A percentile compares a stretch with the other conserved stretches of the same genome.
Evolutionary conservation across 2,329 filamentous ascomycete species (phyloP).

Genomic region (Talaromyces amestolkiae): DNA sequence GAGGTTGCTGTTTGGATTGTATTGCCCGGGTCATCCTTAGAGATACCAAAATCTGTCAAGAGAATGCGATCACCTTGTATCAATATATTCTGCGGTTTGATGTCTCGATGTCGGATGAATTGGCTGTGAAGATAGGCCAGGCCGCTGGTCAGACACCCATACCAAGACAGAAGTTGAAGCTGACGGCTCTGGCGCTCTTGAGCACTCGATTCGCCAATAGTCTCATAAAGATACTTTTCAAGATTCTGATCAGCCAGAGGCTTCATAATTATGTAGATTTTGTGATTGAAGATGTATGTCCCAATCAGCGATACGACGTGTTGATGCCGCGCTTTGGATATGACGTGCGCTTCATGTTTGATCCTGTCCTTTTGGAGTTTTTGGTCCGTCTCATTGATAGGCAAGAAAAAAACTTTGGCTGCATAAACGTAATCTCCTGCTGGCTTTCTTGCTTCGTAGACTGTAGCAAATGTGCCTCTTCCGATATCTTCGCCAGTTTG

Average conservation of each 20-base stretch:
- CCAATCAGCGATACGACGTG: neutral
- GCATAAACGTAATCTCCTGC: neutral
- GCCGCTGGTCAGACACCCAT: neutral
- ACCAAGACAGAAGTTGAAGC: neutral
- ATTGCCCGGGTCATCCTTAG: neutral
- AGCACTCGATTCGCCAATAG: neutral
- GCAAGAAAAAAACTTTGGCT: neutral
- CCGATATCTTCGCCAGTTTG: too few species aligned
- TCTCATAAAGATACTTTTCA: neutral
- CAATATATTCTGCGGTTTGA: neutral
- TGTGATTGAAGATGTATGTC: neutral
- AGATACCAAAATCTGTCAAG: too few species aligned
- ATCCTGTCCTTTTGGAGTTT: neutral
- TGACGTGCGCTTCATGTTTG: neutral
- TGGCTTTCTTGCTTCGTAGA: neutral
- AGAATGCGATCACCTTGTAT: too few species aligned
- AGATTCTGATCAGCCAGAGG: neutral
- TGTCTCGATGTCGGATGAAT: neutral
- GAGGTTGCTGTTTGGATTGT: neutral
- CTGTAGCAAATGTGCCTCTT: too few species aligned
- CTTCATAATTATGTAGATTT: neutral
- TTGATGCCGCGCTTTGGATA: neutral
- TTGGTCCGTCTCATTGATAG: neutral
- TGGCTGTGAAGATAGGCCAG: neutral
- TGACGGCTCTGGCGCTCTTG: neutral